A percentile compares a stretch with the other conserved stretches of the same genome.
These are phyloP conservation scores for Globisporangium viniferum DNA, from an alignment of 352 stramenopile species.

Conservation along the genomic window DNA sequence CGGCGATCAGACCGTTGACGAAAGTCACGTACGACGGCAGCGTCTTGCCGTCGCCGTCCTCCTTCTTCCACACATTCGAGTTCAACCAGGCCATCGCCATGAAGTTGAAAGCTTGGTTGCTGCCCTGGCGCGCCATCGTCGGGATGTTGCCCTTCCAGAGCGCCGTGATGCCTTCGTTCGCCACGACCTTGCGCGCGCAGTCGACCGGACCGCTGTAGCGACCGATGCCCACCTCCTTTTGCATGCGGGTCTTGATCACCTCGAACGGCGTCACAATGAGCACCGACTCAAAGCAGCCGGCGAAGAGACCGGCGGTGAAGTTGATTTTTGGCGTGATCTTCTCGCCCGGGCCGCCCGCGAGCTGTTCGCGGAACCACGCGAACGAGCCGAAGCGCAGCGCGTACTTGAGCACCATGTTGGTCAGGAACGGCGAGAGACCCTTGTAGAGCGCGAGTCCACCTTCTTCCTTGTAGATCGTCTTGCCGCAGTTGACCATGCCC, in stretches of 20 bases:
- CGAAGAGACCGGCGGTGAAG: constrained; percentile 88
- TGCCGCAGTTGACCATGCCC: constrained; percentile 78
- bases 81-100: constrained; percentile 92
- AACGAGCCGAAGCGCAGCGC: constrained; percentile 85
- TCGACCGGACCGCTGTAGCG: constrained; percentile 89
- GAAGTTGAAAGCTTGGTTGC: constrained; percentile 99
- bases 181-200: constrained; percentile 90
- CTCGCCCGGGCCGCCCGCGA: constrained; percentile 70
- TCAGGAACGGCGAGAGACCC: constrained; percentile 80
- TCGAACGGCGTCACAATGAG: constrained; percentile 97
- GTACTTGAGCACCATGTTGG: constrained; percentile 90
- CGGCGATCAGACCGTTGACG: constrained; percentile 90
- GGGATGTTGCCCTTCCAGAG: constrained; percentile 96
- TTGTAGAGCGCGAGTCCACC: constrained; percentile 81
- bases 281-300: constrained; percentile 94
- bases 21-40: constrained; percentile 93
- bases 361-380: constrained; percentile 83
- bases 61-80: constrained; percentile 90
- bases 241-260: constrained; percentile 98
- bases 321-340: constrained; percentile 71
- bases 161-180: constrained; percentile 91
- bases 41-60: constrained; percentile 87
- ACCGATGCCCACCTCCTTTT: constrained; percentile 91
- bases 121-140: constrained; percentile 96
- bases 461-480: constrained; percentile 80